phyloP scores from a whole-genome alignment of 345 rosid species.

The Eucalyptus curtisii region DNA sequence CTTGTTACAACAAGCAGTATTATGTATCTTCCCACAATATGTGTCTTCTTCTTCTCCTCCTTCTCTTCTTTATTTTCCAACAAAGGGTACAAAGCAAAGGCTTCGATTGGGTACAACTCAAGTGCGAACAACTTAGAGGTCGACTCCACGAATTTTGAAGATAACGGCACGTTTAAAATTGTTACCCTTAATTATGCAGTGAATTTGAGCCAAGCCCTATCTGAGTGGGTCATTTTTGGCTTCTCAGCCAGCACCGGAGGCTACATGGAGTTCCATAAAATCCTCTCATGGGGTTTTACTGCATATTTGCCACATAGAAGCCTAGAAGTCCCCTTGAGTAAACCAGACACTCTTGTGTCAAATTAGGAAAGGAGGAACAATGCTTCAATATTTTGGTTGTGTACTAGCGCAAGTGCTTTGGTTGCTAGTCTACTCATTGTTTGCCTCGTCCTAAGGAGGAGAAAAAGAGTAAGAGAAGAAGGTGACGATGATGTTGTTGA shows the following conservation, averaged over 20 bases:
- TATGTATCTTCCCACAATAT: no score
- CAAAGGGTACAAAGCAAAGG: background rate
- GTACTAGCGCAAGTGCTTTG: background rate
- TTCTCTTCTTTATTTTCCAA: no score
- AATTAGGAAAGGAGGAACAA: background rate
- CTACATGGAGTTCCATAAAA: background rate
- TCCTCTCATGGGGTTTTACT: conserved; percentile 7
- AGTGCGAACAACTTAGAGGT: background rate
- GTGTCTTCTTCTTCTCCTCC: no score
- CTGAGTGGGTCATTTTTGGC: conserved; percentile 6
- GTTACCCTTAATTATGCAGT: background rate
- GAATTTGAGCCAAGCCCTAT: background rate
- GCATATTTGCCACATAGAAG: background rate
- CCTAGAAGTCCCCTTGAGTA: background rate
- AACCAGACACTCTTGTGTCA: background rate
- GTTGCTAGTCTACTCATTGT: background rate
- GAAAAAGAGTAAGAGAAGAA: background rate
- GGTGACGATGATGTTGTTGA: background rate
- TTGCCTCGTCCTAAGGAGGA: background rate
- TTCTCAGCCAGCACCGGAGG: conserved; percentile 12
- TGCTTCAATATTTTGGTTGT: background rate
- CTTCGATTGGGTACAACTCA: conserved; percentile 15
- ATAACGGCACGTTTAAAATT: background rate
- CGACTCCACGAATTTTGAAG: background rate
- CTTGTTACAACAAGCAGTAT: no score